Percentiles rank a stretch among this genome's conserved stretches.
phyloP scores from a whole-genome alignment of 2,329 filamentous ascomycete genomes.

The Penicillium sp. region DNA sequence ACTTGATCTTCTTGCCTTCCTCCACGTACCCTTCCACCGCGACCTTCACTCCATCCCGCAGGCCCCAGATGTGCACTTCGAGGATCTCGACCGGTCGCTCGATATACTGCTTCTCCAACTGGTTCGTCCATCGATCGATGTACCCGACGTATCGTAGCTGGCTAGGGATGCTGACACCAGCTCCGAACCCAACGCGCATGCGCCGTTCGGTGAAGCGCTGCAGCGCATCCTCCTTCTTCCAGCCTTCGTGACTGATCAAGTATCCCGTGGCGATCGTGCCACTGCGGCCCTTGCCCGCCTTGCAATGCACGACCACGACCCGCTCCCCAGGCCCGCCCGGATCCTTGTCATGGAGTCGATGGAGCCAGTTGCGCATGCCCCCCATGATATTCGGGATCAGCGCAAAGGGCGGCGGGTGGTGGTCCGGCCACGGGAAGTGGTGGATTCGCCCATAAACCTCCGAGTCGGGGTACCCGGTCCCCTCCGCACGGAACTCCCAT shows the following conservation, averaged over 20 bases:
- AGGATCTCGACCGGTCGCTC: conserved; percentile 80
- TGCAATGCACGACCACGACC: conserved; percentile 92
- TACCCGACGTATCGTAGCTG: conserved; percentile 86
- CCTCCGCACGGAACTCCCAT: conserved; percentile 97
- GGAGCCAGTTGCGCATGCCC: conserved; percentile 86
- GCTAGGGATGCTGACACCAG: conserved; percentile 88
- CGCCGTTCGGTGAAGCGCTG: conserved; percentile 72
- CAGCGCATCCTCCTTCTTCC: conserved; percentile 62
- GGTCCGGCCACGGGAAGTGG: conserved; percentile 95
- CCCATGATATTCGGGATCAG: conserved; percentile 86
- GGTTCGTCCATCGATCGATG: conserved; percentile 78
- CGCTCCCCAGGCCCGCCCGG: conserved; percentile 47
- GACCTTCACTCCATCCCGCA: conserved; percentile 83
- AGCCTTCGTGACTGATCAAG: conserved; percentile 80
- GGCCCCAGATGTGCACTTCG: conserved; percentile 85
- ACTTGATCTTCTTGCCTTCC: conserved; percentile 82
- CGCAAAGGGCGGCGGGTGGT: conserved; percentile 90
- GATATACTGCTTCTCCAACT: conserved; percentile 69
- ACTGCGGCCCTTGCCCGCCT: conserved; percentile 91
- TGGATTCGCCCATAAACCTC: conserved; percentile 81
- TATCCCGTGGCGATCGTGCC: conserved; percentile 87
- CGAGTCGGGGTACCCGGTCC: conserved; percentile 88
- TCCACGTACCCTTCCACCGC: conserved; percentile 80
- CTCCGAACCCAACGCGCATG: conserved; percentile 85
- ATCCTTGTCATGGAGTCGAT: conserved; percentile 36